Percentiles rank a stretch among this genome's conserved stretches.
Evolutionary conservation across 768 basidiomycete genomes (phyloP).

Genomic region (Boletus insuetus): DNA sequence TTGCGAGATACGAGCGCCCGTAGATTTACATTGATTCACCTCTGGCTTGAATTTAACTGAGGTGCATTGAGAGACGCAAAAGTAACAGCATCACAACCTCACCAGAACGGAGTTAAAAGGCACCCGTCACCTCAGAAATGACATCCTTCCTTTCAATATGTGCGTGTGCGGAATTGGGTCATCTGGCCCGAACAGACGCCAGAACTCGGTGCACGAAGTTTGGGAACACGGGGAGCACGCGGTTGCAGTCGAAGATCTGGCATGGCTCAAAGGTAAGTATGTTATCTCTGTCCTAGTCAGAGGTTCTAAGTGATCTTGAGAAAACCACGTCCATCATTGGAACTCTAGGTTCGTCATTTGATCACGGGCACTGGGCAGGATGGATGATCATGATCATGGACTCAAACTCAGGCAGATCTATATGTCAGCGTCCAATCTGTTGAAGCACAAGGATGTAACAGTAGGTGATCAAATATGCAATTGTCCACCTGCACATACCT

Average conservation of each 20-base stretch:
- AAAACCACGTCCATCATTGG: not conserved
- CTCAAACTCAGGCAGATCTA: not conserved
- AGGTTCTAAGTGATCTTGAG: not conserved
- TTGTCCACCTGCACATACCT: no score
- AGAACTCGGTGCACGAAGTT: not conserved
- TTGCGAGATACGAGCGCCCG: no score
- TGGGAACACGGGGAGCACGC: no score
- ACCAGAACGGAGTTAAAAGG: not conserved
- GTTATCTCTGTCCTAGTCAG: not conserved
- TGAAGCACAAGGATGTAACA: no score
- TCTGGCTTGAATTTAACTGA: no score
- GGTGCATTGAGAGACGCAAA: no score
- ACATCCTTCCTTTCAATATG: not conserved
- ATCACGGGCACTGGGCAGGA: no score
- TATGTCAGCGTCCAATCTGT: not conserved
- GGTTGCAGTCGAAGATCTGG: not conserved
- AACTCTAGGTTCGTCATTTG: no score
- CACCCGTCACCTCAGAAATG: not conserved
- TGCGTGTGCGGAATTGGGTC: not conserved
- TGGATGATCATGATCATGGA: no score
- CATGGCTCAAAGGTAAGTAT: not conserved
- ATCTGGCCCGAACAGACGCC: rapidly evolving
- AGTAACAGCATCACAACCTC: no score
- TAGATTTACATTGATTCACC: no score
- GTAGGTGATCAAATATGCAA: no score